phyloP scores from a whole-genome alignment of 2,329 filamentous ascomycete genomes.

The Penicillium sp. region DNA sequence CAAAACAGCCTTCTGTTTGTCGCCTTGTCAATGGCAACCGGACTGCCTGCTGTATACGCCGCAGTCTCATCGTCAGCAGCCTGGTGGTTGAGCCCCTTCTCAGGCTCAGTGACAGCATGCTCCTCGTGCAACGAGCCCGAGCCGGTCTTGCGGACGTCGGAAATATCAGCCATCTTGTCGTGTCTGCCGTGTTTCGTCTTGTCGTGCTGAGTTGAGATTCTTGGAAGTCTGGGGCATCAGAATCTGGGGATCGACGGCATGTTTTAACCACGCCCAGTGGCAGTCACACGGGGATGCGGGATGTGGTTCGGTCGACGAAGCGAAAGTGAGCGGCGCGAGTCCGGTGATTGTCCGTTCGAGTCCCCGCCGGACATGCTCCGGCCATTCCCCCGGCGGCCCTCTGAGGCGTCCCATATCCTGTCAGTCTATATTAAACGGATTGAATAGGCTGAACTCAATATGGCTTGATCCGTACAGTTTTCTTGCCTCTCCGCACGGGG shows the following conservation, averaged over 20 bases:
- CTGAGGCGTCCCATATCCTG: too few species aligned
- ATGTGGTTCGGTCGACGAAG: too few species aligned
- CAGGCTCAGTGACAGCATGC: neutral
- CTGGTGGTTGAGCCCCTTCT: neutral
- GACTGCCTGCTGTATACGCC: neutral
- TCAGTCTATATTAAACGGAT: neutral
- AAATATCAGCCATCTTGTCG: neutral
- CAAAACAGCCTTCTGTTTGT: constrained; percentile 26
- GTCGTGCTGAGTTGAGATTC: neutral
- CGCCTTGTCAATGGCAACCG: constrained; percentile 21
- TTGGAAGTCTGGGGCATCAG: neutral
- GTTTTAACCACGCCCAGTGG: neutral
- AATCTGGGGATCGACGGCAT: neutral
- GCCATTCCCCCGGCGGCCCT: neutral
- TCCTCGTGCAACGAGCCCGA: neutral
- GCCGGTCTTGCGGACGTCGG: neutral
- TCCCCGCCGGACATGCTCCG: too few species aligned
- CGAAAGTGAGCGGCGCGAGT: neutral
- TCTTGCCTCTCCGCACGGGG: neutral
- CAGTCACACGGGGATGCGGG: neutral
- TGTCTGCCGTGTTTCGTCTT: too few species aligned
- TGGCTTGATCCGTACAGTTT: neutral
- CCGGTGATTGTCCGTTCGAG: neutral
- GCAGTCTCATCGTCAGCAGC: constrained; percentile 10
- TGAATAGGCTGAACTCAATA: neutral